Evolutionary conservation across 352 stramenopile species (phyloP), one percentile per base, ranked within the genome.

Genomic region (Globisporangium middletonii): DNA sequence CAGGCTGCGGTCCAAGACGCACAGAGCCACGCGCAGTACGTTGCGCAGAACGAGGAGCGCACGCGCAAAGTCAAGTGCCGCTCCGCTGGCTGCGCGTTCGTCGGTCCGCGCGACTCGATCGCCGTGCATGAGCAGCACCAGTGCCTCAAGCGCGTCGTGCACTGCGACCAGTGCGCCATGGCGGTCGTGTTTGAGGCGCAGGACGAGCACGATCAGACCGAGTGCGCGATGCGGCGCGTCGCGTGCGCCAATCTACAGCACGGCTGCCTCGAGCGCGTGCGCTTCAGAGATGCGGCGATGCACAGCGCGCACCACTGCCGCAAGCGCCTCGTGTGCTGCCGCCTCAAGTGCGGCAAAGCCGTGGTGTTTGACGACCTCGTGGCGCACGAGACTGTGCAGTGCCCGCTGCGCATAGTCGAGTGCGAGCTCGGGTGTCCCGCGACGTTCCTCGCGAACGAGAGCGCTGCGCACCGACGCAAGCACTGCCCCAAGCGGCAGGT

Each of bases 251-350:
- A 93, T 26, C 59, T 81, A 0, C 67, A 88, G 50, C 69, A 68
- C 51, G 83, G 79, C 2, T 93, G 76, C 28, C 63, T 63, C 7
- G 69, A 75, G 9, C 50, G 55, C 26, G 53, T 89, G 0, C 45
- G 70, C 5, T 79, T 70, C 9, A 43, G 58, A 27, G 70, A 89
- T 2, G 49, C 62, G 27, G 53, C 72, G 1, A 28, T 60, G 16
- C 83, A 93, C 50, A 65, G 73, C 18, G 45, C 23, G 9, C 41
- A 75, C 42, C 79, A 90, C 62, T 93, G 83, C 55, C 78, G 78
- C 33, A 83, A 88, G 59, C 68, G 83, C 11, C 42, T 57, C 0
- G 51, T 85, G 1, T 33, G 59, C 9, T 93, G 83, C 53, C 80
- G 80, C 2, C 64, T 78, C 0, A 56, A 70, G 15, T 93, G 83